These are phyloP conservation scores for Ligustrum vulgare DNA, from an alignment of 257 asterid species.

Conservation along the genomic window DNA sequence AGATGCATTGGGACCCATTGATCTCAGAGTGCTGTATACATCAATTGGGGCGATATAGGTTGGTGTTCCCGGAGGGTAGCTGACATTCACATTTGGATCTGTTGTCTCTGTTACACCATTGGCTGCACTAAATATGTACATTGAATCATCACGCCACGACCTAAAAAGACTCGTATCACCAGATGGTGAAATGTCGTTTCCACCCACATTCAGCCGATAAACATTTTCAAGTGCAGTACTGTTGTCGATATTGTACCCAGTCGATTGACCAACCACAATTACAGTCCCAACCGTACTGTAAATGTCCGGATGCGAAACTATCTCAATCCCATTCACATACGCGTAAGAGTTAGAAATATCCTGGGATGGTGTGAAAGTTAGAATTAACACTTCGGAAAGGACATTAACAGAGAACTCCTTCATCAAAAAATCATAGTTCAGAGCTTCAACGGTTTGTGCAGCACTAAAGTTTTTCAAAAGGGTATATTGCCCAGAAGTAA, in stretches of 20 bases:
- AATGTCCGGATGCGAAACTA: slow-evolving; percentile 83
- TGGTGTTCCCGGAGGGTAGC: slow-evolving; percentile 31
- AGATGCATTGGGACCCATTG: slow-evolving; percentile 46
- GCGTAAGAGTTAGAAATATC: slow-evolving; percentile 53
- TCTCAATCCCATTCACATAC: slow-evolving; percentile 79
- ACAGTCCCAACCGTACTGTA: slow-evolving; percentile 55
- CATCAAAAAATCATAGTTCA: slow-evolving; percentile 61
- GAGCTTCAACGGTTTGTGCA: slow-evolving; percentile 55
- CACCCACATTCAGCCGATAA: slow-evolving; percentile 84
- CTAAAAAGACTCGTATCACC: slow-evolving; percentile 53
- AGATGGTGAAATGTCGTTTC: slow-evolving; percentile 75
- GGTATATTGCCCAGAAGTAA: slow-evolving; percentile 49
- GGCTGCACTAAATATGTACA: slow-evolving; percentile 41
- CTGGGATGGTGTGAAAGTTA: slow-evolving; percentile 64
- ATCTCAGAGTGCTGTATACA: slow-evolving; percentile 47
- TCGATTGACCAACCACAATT: slow-evolving; percentile 44
- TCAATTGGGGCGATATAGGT: slow-evolving; percentile 49
- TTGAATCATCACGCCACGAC: slow-evolving; percentile 48
- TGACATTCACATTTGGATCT: slow-evolving; percentile 39
- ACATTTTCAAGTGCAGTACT: slow-evolving; percentile 70
- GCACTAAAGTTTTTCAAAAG: slow-evolving; percentile 78
- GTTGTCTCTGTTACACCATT: slow-evolving; percentile 35
- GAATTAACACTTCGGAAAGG: slow-evolving; percentile 37
- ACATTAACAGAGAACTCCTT: slow-evolving; percentile 78
- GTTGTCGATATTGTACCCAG: slow-evolving; percentile 46